A percentile compares a stretch with the other conserved stretches of the same genome.
These are phyloP conservation scores for Penicillium sp. DNA, from an alignment of 2,329 filamentous ascomycete species.

Conservation along the genomic window DNA sequence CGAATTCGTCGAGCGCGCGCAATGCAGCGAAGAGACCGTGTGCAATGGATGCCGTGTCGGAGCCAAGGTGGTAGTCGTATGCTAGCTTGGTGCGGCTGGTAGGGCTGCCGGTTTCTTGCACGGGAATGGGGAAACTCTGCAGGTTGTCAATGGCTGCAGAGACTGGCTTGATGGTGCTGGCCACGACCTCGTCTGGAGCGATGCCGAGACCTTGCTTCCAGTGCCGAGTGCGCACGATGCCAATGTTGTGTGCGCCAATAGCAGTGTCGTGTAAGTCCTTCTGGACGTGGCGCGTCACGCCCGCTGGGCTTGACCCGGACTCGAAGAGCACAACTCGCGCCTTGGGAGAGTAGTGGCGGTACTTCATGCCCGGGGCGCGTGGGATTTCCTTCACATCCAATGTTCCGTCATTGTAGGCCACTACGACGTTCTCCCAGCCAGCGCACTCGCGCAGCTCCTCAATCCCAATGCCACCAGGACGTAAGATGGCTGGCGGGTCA, in stretches of 20 bases:
- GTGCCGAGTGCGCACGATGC: conserved; percentile 41
- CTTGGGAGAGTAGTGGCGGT: conserved; percentile 93
- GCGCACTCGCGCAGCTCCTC: conserved; percentile 69
- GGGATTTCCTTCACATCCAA: conserved; percentile 65
- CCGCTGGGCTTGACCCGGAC: conserved; percentile 39
- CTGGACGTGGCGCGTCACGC: conserved; percentile 33
- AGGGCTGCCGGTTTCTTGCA: conserved; percentile 22
- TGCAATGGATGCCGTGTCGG: conserved; percentile 69
- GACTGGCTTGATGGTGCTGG: conserved; percentile 23
- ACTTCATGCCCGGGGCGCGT: conserved; percentile 95
- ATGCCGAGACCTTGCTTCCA: conserved; percentile 35
- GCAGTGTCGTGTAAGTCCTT: conserved; percentile 34
- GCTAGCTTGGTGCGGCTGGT: conserved; percentile 34
- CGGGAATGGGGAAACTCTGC: conserved; percentile 28
- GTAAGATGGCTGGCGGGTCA: conserved; percentile 72
- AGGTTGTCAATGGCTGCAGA: conserved; percentile 27
- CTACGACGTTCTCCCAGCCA: conserved; percentile 76
- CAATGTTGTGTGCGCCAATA: conserved; percentile 32
- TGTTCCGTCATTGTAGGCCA: conserved; percentile 74
- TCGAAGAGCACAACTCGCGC: conserved; percentile 84
- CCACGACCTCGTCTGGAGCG: conserved; percentile 20
- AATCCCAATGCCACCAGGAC: conserved; percentile 83
- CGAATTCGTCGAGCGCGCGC: conserved; percentile 74
- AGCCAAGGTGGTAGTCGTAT: conserved; percentile 72
- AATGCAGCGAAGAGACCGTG: conserved; percentile 84